These are phyloP conservation scores for Diplotaxis tenuifolia DNA, from an alignment of 345 rosid species.

Conservation along the genomic window DNA sequence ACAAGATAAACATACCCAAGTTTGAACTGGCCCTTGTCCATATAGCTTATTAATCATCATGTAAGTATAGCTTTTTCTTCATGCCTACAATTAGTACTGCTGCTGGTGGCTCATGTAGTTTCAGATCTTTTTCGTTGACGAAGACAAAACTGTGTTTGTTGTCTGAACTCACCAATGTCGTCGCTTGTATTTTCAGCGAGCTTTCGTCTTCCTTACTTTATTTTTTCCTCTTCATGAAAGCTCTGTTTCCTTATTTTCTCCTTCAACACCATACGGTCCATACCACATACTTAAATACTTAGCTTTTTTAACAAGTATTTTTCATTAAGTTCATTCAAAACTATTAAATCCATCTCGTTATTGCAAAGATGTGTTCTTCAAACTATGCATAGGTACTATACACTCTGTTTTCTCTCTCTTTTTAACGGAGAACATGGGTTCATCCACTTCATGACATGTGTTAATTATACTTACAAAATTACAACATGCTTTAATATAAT, in stretches of 20 bases:
- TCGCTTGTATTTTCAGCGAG: constrained; percentile 22
- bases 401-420: constrained; percentile 33
- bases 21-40: constrained; percentile 33
- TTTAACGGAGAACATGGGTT: constrained; percentile 45
- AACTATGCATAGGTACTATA: constrained; percentile 11
- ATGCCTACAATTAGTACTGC: not conserved
- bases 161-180: constrained; percentile 23
- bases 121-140: constrained; percentile 3
- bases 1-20: not conserved
- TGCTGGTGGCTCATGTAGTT: not conserved
- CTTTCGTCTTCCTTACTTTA: constrained; percentile 11
- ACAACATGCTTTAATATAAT: constrained; percentile 18
- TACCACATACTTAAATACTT: not conserved
- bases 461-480: not conserved
- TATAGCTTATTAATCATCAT: constrained; percentile 30
- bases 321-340: not conserved
- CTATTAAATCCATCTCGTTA: not conserved
- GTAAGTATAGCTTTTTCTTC: constrained; percentile 22
- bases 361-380: constrained; percentile 10
- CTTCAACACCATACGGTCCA: constrained; percentile 5
- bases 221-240: constrained; percentile 15
- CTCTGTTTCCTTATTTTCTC: constrained; percentile 28
- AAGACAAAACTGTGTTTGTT: constrained; percentile 18
- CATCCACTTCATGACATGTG: constrained; percentile 20
- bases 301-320: not conserved